These are phyloP conservation scores for Conticribra weissflogii DNA, from an alignment of 108 stramenopile species.

Conservation along the genomic window DNA sequence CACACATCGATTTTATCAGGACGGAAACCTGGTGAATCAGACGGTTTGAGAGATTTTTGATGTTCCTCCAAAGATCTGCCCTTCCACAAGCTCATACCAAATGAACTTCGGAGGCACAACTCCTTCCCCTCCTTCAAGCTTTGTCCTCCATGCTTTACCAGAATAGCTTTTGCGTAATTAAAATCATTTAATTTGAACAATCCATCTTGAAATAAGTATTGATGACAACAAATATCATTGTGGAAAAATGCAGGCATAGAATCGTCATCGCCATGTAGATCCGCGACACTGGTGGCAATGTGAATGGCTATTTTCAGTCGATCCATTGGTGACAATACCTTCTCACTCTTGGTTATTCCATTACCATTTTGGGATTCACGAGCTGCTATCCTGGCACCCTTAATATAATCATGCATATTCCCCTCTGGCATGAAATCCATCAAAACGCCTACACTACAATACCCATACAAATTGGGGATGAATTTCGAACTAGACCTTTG, in stretches of 20 bases:
- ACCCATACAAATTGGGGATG: conserved; percentile 43
- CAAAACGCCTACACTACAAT: conserved; percentile 42
- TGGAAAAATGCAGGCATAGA: conserved; percentile 47
- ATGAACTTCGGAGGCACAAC: conserved; percentile 11
- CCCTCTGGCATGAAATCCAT: conserved; percentile 57
- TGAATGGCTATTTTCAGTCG: conserved; percentile 34
- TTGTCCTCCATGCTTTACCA: conserved; percentile 12
- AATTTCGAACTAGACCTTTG: conserved; percentile 25
- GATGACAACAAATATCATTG: conserved; percentile 63
- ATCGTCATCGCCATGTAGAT: conserved; percentile 43
- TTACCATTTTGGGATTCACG: conserved; percentile 2
- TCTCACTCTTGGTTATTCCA: conserved; percentile 6
- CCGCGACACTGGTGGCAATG: conserved; percentile 56
- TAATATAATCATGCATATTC: conserved; percentile 50
- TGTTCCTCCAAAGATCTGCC: conserved; percentile 48
- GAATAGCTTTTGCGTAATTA: conserved; percentile 45
- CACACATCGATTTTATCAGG: conserved; percentile 51
- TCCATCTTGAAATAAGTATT: conserved; percentile 61
- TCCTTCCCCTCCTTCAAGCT: neutral
- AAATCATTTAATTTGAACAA: conserved; percentile 64
- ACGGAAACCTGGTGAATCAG: neutral
- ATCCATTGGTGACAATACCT: conserved; percentile 21
- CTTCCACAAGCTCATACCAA: conserved; percentile 46
- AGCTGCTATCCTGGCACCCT: conserved; percentile 33
- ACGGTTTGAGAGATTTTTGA: neutral